Evolutionary conservation across 495 filamentous ascomycete species (phyloP).

Genomic region (Hypoxylon fragiforme): DNA sequence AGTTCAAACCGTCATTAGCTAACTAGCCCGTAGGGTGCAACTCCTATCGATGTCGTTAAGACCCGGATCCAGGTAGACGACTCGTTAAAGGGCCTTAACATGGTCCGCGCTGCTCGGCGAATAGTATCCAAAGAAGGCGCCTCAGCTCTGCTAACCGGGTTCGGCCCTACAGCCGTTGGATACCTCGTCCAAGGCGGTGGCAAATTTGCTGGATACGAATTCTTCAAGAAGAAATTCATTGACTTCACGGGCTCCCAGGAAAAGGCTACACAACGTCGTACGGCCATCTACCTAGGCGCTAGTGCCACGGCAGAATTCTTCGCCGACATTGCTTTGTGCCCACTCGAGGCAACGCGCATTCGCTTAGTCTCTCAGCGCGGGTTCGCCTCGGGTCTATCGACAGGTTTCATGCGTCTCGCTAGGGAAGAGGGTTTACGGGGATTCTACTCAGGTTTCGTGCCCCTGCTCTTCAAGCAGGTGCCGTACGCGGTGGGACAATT

Average conservation of each 20-base stretch:
- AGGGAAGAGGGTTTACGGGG: conserved; percentile 71
- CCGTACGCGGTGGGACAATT: conserved; percentile 44
- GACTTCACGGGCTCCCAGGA: conserved; percentile 65
- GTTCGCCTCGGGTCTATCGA: conserved; percentile 66
- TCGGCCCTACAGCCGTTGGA: conserved; percentile 73
- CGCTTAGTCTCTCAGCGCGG: conserved; percentile 75
- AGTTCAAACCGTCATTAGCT: conserved; percentile 62
- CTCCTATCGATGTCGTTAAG: conserved; percentile 61
- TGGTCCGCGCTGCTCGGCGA: conserved; percentile 70
- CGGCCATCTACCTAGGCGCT: conserved; percentile 73
- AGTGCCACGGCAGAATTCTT: conserved; percentile 76
- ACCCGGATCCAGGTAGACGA: conserved; percentile 79
- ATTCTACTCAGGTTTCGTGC: conserved; percentile 79
- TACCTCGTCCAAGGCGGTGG: conserved; percentile 78
- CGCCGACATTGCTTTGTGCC: conserved; percentile 76
- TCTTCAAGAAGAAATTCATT: conserved; percentile 78
- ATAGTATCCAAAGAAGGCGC: conserved; percentile 73
- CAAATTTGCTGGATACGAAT: conserved; percentile 79
- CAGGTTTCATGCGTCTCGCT: conserved; percentile 69
- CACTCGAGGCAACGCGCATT: conserved; percentile 76
- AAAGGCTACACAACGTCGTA: conserved; percentile 67
- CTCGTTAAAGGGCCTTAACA: conserved; percentile 70
- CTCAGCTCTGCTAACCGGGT: conserved; percentile 71
- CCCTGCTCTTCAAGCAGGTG: conserved; percentile 76
- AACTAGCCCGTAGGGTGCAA: conserved; percentile 45